phyloP scores from a whole-genome alignment of 495 filamentous ascomycete genomes.

The Xylaria curta region DNA sequence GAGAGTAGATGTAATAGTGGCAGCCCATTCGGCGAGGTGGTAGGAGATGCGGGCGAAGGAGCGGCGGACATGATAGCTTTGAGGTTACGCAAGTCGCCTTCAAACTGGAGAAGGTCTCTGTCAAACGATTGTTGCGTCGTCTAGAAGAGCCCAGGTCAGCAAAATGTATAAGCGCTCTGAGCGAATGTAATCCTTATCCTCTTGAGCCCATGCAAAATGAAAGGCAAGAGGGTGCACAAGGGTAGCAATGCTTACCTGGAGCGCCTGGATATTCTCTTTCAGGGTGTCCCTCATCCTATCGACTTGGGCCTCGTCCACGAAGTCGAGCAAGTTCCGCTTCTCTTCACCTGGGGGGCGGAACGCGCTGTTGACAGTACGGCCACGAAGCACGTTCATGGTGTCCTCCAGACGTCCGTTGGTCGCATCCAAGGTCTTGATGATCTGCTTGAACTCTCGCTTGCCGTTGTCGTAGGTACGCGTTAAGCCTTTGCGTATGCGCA shows the following conservation, averaged over 20 bases:
- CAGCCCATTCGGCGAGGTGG: slow-evolving; percentile 49
- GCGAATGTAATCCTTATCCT: background rate
- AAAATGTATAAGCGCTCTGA: background rate
- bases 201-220: background rate
- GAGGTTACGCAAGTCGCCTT: slow-evolving; percentile 61
- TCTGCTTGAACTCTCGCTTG: slow-evolving; percentile 57
- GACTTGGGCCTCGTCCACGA: slow-evolving; percentile 83
- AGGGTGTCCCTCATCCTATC: slow-evolving; percentile 70
- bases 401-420: slow-evolving; percentile 72
- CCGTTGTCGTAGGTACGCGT: slow-evolving; percentile 57
- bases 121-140: slow-evolving; percentile 66
- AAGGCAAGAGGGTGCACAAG: background rate
- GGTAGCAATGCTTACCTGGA: slow-evolving; percentile 47
- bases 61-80: slow-evolving; percentile 46
- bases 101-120: slow-evolving; percentile 67
- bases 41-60: slow-evolving; percentile 43
- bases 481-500: slow-evolving; percentile 67
- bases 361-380: slow-evolving; percentile 73
- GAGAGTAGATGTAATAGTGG: slow-evolving; percentile 72
- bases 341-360: slow-evolving; percentile 74
- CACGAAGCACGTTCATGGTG: slow-evolving; percentile 72
- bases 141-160: slow-evolving; percentile 35
- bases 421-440: slow-evolving; percentile 74
- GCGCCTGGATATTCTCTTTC: slow-evolving; percentile 67
- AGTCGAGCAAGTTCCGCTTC: slow-evolving; percentile 79